phyloP scores from a whole-genome alignment of 1,139 yeast genomes.

The Entelexis paramagnoliae region DNA sequence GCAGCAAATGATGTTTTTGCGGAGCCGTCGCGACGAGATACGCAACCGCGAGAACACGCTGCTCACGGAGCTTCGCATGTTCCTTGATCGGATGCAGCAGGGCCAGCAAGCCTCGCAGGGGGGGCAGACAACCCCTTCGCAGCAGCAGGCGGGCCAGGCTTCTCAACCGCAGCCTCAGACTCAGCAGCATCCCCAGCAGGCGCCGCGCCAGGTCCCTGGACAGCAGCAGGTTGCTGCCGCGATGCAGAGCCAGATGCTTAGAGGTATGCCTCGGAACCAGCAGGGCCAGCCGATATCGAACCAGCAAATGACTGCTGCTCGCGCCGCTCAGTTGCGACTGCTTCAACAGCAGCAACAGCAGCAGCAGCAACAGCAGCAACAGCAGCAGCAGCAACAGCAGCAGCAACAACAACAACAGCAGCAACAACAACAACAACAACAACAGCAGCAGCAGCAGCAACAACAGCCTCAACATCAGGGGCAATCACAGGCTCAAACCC shows the following conservation, averaged over 20 bases:
- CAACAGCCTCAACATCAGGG: neutral
- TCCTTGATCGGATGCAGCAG: slow-evolving; percentile 18
- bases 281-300: slow-evolving; percentile 24
- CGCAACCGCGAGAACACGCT: slow-evolving; percentile 25
- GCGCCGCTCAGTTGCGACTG: slow-evolving; percentile 18
- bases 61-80: slow-evolving; percentile 25
- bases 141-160: neutral
- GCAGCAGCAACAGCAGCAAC: slow-evolving; percentile 6
- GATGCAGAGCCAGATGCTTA: slow-evolving; percentile 20
- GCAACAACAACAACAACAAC: neutral
- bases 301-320: slow-evolving; percentile 19
- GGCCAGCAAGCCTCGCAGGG: slow-evolving; percentile 14
- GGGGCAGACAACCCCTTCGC: neutral
- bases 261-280: slow-evolving; percentile 22
- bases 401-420: slow-evolving; percentile 3
- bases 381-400: neutral
- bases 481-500: neutral
- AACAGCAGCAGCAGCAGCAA: neutral
- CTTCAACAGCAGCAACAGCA: slow-evolving; percentile 9
- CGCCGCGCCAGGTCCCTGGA: slow-evolving; percentile 1
- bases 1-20: slow-evolving; percentile 16
- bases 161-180: slow-evolving; percentile 6
- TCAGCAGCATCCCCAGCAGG: slow-evolving; percentile 10
- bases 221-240: slow-evolving; percentile 14
- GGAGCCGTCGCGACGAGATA: slow-evolving; percentile 20